These are phyloP conservation scores for Aspergillus texensis DNA, from an alignment of 2,329 filamentous ascomycete genomes.

Conservation along the genomic window DNA sequence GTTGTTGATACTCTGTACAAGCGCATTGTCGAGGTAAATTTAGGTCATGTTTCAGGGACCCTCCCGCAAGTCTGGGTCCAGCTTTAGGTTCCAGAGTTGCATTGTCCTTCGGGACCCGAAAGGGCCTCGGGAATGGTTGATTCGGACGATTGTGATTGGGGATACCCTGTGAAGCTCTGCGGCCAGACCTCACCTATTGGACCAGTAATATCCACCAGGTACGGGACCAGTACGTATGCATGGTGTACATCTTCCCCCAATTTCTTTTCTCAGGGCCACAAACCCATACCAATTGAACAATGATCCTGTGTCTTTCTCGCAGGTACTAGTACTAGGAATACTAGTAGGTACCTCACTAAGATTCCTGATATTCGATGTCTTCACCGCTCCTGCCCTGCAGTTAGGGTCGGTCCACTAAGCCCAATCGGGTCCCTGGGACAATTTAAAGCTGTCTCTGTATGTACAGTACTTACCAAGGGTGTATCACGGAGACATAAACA, in stretches of 20 bases:
- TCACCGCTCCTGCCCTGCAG: constrained; percentile 3
- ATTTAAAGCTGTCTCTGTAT: not conserved
- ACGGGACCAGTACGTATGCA: constrained; percentile 5
- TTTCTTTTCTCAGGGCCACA: not conserved
- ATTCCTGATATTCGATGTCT: not conserved
- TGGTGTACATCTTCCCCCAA: not conserved
- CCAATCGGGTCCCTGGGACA: constrained; percentile 1
- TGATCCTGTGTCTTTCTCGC: not conserved
- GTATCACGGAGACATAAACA: not conserved
- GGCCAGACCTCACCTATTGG: constrained; percentile 1
- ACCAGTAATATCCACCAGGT: constrained; percentile 1
- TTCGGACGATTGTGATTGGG: constrained; percentile 7
- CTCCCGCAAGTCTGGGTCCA: constrained; percentile 11
- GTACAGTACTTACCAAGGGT: too few relatives aligned
- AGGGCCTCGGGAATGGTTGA: constrained; percentile 11
- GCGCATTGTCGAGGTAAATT: not conserved
- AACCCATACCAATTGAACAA: not conserved
- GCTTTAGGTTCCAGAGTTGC: not conserved
- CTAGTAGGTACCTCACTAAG: too few relatives aligned
- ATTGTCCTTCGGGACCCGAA: constrained; percentile 8
- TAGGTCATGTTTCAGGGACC: constrained; percentile 27
- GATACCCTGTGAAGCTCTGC: constrained; percentile 1
- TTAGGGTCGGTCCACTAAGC: not conserved
- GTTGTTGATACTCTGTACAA: not conserved
- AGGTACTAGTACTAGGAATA: not conserved